Base-by-base conservation (phyloP, 371 early-diverging fungal species). In the Rozella allomycis region DNA sequence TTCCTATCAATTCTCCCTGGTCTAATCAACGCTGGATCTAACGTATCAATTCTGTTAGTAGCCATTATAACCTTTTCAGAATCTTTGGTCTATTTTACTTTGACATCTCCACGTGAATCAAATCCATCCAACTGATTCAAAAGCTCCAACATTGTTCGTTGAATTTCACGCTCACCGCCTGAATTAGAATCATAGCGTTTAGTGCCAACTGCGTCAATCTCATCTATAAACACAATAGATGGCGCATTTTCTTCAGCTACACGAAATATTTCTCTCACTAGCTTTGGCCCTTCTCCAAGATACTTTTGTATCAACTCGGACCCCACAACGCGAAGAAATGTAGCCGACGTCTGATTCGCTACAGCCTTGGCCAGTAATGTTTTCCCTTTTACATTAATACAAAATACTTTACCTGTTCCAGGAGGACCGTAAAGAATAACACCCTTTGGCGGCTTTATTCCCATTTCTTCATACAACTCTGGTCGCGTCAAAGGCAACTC, bases 1-100 rank as follows among this genome's bases (percentile, higher is more conserved):
- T 99, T 98, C 42, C 99, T 79, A 52, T 99, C 99, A 47, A 99
- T 98, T 66, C 99, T 82, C 21, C 86, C 97, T 10, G 99, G 98
- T 41, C 99, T 83, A 49, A 98, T 97, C 49, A 99, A 65, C 1
- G 99, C 99, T 9, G 97, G 96, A 55, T 99, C 99, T 30, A 99
- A 63, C 12, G 80, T 73, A 34, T 98, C 98, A 41, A 98, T 98
- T 49, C 86, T 78, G 60, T 99, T 99, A 11, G 99, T 99, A 4
- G 99, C 99, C 98, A 98, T 98, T 38, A 99, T 93, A 2, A 98
- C 91, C 49, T 43, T 19, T 4, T 17, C 13, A 25, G 4, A n/a
- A 0, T 1, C 9, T 13, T 23, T 14, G n/a, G n/a, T n/a, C n/a
- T n/a, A n/a, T n/a, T n/a, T n/a, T 6, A 57, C 74, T 58, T 98